Percentiles rank a stretch among this genome's conserved stretches.
Evolutionary conservation across 2,329 filamentous ascomycete species (phyloP).

Genomic region (Chaetomium olivaceum): DNA sequence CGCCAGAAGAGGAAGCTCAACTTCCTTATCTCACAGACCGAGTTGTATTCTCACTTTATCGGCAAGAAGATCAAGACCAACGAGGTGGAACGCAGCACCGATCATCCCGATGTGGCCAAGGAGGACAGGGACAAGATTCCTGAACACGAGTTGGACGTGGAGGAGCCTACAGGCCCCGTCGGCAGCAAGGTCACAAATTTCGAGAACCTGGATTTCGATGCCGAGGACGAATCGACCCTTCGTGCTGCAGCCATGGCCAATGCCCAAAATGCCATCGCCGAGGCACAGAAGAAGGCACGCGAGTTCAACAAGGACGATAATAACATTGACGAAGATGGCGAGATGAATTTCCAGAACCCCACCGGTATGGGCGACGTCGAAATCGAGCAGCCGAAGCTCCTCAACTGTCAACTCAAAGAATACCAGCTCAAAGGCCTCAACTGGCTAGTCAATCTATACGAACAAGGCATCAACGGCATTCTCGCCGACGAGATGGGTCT

Average conservation of each 20-base stretch:
- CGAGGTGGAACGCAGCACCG: slow-evolving; percentile 87
- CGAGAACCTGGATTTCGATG: slow-evolving; percentile 92
- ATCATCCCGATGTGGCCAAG: slow-evolving; percentile 70
- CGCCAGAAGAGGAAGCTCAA: slow-evolving; percentile 98
- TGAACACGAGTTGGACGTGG: slow-evolving; percentile 50
- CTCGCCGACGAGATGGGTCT: slow-evolving; percentile 99
- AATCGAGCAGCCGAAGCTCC: slow-evolving; percentile 89
- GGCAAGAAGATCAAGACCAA: slow-evolving; percentile 99
- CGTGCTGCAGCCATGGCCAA: slow-evolving; percentile 88
- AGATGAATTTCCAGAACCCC: slow-evolving; percentile 99
- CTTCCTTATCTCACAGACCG: slow-evolving; percentile 98
- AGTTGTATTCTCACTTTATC: slow-evolving; percentile 98
- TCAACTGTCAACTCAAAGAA: slow-evolving; percentile 93
- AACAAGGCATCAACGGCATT: slow-evolving; percentile 99
- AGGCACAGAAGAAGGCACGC: slow-evolving; percentile 88
- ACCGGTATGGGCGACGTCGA: slow-evolving; percentile 92
- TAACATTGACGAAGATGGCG: slow-evolving; percentile 80
- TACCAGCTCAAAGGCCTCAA: slow-evolving; percentile 99
- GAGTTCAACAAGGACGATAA: slow-evolving; percentile 78
- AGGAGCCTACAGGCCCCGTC: slow-evolving; percentile 55
- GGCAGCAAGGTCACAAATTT: slow-evolving; percentile 84
- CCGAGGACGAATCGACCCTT: slow-evolving; percentile 82
- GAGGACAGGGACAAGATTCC: slow-evolving; percentile 48
- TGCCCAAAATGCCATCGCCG: slow-evolving; percentile 90
- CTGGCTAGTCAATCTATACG: slow-evolving; percentile 98